Evolutionary conservation across 1,139 yeast species (phyloP).

Genomic region (Saccharomyces pastorianus): DNA sequence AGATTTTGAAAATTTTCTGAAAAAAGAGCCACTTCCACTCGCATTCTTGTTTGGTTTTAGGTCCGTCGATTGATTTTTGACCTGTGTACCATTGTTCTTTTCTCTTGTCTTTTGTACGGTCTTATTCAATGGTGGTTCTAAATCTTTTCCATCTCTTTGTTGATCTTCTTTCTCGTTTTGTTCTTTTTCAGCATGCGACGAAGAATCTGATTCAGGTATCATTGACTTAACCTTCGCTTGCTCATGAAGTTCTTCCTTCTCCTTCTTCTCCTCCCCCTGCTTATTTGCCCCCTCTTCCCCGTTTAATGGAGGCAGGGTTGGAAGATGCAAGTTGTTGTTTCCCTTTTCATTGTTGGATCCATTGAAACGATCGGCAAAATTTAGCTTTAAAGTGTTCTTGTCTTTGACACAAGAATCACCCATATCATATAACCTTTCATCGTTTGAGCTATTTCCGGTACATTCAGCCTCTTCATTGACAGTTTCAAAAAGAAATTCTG

Average conservation of each 20-base stretch:
- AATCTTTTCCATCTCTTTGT: constrained; percentile 4
- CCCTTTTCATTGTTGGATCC: constrained; percentile 1
- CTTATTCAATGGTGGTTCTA: constrained; percentile 9
- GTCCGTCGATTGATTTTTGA: constrained; percentile 11
- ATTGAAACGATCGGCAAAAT: constrained; percentile 27
- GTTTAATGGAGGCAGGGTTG: background rate
- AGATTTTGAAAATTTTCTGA: constrained; percentile 49
- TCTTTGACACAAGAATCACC: constrained; percentile 31
- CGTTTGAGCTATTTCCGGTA: constrained; percentile 22
- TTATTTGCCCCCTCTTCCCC: background rate
- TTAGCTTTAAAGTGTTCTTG: constrained; percentile 6
- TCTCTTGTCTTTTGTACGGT: background rate
- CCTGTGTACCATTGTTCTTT: constrained; percentile 8
- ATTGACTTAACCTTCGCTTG: constrained; percentile 6
- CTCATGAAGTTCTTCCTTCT: too few species aligned
- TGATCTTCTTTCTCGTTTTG: background rate
- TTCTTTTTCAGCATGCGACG: background rate
- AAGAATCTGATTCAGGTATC: constrained; percentile 4
- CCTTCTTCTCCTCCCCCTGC: too few species aligned
- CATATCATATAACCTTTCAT: constrained; percentile 26
- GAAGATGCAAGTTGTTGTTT: background rate
- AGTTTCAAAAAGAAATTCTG: constrained; percentile 26
- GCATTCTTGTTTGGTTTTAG: constrained; percentile 11
- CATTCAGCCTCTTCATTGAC: constrained; percentile 31
- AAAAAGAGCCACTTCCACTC: constrained; percentile 33